Conservation (phyloP, 2,329 filamentous ascomycete species). For the Epichloe aotearoae region DNA sequence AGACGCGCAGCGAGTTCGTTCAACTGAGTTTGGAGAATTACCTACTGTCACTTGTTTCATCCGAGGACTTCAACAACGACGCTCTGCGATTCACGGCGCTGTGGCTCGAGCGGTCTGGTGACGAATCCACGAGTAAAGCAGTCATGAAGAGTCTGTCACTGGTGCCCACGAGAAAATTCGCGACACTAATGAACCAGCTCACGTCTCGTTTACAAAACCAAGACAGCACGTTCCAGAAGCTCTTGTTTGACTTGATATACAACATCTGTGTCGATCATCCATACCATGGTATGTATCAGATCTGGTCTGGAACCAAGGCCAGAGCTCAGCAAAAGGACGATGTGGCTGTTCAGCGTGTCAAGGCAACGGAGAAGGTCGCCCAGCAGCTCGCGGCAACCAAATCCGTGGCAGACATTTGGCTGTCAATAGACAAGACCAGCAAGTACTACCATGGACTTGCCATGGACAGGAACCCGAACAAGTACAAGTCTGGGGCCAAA, state of each 20-base stretch:
- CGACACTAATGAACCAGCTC: constrained; percentile 84
- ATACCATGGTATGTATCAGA: constrained; percentile 93
- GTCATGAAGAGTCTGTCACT: constrained; percentile 55
- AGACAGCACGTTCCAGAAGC: constrained; percentile 57
- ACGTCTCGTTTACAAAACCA: constrained; percentile 78
- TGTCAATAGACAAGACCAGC: constrained; percentile 60
- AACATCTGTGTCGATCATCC: constrained; percentile 87
- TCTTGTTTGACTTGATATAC: constrained; percentile 61
- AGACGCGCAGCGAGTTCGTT: constrained; percentile 71
- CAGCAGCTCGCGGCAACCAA: constrained; percentile 43
- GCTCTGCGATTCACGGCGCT: constrained; percentile 84
- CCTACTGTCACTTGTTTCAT: constrained; percentile 68
- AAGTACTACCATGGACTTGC: constrained; percentile 52
- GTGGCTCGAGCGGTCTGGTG: constrained; percentile 81
- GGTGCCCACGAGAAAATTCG: constrained; percentile 87
- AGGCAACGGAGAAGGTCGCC: constrained; percentile 58
- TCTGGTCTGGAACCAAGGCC: constrained; percentile 68
- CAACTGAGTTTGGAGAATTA: constrained; percentile 88
- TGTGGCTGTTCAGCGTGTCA: constrained; percentile 57
- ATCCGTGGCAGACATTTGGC: constrained; percentile 46
- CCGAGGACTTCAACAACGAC: constrained; percentile 80
- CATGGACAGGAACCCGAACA: constrained; percentile 47
- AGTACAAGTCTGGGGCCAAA: constrained; percentile 55
- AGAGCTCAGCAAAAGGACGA: constrained; percentile 60
- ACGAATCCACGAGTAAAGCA: constrained; percentile 61